Percentiles rank a stretch among this genome's conserved stretches.
phyloP scores from a whole-genome alignment of 768 basidiomycete genomes.

The Arthromyces matolae region DNA sequence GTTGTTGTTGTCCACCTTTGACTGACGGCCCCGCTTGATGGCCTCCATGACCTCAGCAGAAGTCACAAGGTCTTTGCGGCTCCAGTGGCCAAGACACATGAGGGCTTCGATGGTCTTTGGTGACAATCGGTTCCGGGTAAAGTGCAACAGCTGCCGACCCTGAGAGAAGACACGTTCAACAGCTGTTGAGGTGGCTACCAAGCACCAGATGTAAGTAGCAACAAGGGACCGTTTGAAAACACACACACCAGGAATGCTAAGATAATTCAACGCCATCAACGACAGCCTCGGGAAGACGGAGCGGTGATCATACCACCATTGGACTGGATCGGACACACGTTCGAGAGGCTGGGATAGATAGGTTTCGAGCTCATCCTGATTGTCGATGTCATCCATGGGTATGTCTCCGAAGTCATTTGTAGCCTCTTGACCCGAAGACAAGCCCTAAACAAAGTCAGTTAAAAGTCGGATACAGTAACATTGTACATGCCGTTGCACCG shows the following conservation, averaged over 20 bases:
- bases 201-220: background rate
- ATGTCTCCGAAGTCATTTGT: background rate
- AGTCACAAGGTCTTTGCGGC: background rate
- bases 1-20: too few species aligned
- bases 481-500: too few species aligned
- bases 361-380: background rate
- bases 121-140: background rate
- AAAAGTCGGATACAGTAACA: background rate
- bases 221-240: background rate
- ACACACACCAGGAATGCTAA: background rate
- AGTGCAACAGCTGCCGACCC: background rate
- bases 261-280: background rate
- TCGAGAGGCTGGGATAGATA: background rate
- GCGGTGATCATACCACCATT: background rate
- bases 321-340: background rate
- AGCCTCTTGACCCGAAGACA: too few species aligned
- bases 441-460: too few species aligned
- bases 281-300: background rate
- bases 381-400: background rate
- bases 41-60: background rate
- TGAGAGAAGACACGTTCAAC: too few species aligned
- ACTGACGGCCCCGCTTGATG: background rate
- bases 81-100: background rate
- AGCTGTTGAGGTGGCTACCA: background rate
- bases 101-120: background rate